Conservation (phyloP, 2,329 filamentous ascomycete genomes). For the Dissoconium aciculare region DNA sequence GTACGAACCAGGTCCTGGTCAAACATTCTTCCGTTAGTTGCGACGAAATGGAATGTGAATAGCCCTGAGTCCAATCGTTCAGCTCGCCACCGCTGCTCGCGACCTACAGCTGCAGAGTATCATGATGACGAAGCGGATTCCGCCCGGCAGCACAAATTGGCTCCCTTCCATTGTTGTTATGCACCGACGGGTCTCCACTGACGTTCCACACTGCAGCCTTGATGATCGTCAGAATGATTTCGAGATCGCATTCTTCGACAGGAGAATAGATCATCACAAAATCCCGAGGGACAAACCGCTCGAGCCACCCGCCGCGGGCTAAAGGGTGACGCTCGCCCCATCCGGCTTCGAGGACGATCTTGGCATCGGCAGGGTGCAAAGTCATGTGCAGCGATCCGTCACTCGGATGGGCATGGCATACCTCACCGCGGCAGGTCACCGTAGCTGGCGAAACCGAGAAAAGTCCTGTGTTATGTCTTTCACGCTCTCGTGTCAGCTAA, state of each 20-base stretch:
- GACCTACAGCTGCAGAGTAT: too few relatives aligned
- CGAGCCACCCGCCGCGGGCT: slow-evolving; percentile 50
- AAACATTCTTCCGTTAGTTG: too few relatives aligned
- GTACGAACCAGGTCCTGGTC: too few relatives aligned
- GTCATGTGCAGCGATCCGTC: slow-evolving; percentile 64
- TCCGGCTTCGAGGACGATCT: slow-evolving; percentile 53
- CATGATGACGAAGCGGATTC: too few relatives aligned
- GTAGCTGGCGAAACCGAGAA: slow-evolving; percentile 54
- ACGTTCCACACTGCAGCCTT: slow-evolving; percentile 61
- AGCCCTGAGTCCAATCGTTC: too few relatives aligned
- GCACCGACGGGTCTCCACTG: slow-evolving; percentile 5
- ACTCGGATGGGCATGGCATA: slow-evolving; percentile 69
- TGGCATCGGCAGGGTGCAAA: slow-evolving; percentile 64
- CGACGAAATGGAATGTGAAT: too few relatives aligned
- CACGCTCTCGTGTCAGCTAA: too few relatives aligned
- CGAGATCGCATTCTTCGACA: slow-evolving; percentile 50
- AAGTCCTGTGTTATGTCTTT: slow-evolving; percentile 60
- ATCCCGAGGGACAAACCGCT: slow-evolving; percentile 53
- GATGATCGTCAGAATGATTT: slow-evolving; percentile 53
- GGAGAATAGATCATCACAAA: slow-evolving; percentile 79
- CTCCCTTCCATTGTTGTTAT: too few relatives aligned
- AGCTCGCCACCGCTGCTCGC: too few relatives aligned
- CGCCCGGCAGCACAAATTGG: too few relatives aligned
- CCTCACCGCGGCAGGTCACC: slow-evolving; percentile 62
- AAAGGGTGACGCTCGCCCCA: slow-evolving; percentile 62